Percentiles rank a stretch among this genome's conserved stretches.
phyloP scores from a whole-genome alignment of 2,329 filamentous ascomycete species.

The Lojkania enalia region DNA sequence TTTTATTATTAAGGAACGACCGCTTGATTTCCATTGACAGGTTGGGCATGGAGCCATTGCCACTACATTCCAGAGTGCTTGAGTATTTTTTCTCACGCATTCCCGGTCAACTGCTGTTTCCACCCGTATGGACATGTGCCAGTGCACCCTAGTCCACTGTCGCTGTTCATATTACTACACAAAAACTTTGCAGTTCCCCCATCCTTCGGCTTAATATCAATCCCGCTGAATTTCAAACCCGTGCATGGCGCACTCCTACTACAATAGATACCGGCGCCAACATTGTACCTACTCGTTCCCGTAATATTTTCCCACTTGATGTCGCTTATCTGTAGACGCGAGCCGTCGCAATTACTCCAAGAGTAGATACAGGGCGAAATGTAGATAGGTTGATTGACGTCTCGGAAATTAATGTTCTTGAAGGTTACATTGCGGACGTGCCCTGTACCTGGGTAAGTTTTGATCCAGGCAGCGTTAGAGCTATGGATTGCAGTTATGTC shows the following conservation, averaged over 20 bases:
- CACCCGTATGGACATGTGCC: constrained; percentile 28
- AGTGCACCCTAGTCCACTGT: constrained; percentile 30
- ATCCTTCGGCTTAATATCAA: constrained; percentile 48
- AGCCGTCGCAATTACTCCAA: constrained; percentile 26
- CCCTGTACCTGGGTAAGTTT: constrained; percentile 43
- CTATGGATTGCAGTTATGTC: constrained; percentile 32
- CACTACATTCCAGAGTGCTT: too few species aligned
- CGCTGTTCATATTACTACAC: constrained; percentile 32
- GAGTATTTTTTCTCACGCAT: constrained; percentile 23
- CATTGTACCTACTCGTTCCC: constrained; percentile 55
- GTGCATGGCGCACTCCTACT: constrained; percentile 46
- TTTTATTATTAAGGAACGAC: too few species aligned
- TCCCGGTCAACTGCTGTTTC: constrained; percentile 30
- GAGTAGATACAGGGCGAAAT: constrained; percentile 53
- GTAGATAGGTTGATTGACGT: constrained; percentile 56
- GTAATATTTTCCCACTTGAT: constrained; percentile 56
- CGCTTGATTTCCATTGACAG: too few species aligned
- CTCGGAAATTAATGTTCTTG: constrained; percentile 39
- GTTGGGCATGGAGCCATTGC: too few species aligned
- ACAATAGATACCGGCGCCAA: constrained; percentile 52
- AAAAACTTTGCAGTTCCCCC: constrained; percentile 25
- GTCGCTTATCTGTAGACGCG: constrained; percentile 47
- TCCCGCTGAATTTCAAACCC: constrained; percentile 50
- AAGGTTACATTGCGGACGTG: constrained; percentile 52
- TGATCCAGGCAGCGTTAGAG: constrained; percentile 36